These are phyloP conservation scores for Juncus inflexus DNA, from an alignment of 176 grass and related monocot genomes.

Conservation along the genomic window DNA sequence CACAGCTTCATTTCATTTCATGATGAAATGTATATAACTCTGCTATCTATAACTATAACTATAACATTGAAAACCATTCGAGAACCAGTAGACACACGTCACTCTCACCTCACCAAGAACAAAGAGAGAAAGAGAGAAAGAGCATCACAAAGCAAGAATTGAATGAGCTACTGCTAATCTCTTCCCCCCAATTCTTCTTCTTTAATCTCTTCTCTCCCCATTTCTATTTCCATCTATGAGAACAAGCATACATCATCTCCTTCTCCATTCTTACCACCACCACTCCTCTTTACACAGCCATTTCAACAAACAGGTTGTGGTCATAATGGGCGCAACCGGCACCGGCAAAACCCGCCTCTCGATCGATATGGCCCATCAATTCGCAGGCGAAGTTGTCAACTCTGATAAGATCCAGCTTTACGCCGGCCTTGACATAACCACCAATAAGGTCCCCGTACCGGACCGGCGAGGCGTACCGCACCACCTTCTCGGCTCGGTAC, in stretches of 20 bases:
- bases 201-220: neutral
- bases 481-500: conserved; percentile 71
- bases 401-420: conserved; percentile 95
- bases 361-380: conserved; percentile 53
- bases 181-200: neutral
- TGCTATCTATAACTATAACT: too few relatives aligned
- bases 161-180: conserved; percentile 29
- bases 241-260: conserved; percentile 12
- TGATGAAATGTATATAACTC: too few relatives aligned
- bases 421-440: conserved; percentile 72
- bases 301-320: conserved; percentile 32
- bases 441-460: conserved; percentile 59
- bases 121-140: conserved; percentile 2
- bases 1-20: too few relatives aligned
- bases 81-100: too few relatives aligned
- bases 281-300: neutral
- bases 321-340: conserved; percentile 80
- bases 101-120: too few relatives aligned
- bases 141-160: neutral
- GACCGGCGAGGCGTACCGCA: conserved; percentile 65
- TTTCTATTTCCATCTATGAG: conserved; percentile 13
- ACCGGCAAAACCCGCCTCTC: conserved; percentile 90
- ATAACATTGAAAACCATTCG: too few relatives aligned
- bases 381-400: conserved; percentile 76
- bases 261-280: neutral